Percentiles rank a stretch among this genome's conserved stretches.
Evolutionary conservation across 2,329 filamentous ascomycete species (phyloP).

Genomic region (Aureobasidium namibiae): DNA sequence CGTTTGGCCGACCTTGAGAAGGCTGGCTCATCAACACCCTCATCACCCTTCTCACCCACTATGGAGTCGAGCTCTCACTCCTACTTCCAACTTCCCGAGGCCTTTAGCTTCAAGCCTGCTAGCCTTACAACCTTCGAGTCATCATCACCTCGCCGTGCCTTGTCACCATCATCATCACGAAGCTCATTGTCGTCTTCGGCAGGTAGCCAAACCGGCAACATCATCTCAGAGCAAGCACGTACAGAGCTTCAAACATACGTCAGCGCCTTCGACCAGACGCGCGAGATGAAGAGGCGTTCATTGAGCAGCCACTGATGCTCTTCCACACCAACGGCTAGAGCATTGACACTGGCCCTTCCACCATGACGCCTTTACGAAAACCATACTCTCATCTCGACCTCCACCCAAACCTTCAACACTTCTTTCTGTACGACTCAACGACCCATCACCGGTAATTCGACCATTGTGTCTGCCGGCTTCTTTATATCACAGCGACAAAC

Average conservation of each 20-base stretch:
- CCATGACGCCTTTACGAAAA: constrained; percentile 5
- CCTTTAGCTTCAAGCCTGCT: constrained; percentile 30
- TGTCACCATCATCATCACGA: constrained; percentile 63
- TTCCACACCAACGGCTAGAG: constrained; percentile 9
- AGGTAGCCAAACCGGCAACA: constrained; percentile 32
- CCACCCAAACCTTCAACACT: neutral
- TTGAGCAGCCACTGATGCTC: constrained; percentile 14
- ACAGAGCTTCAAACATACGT: constrained; percentile 79
- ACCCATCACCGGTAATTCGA: neutral
- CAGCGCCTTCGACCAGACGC: constrained; percentile 77
- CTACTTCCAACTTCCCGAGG: constrained; percentile 54
- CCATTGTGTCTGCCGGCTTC: neutral
- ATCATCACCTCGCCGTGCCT: constrained; percentile 20
- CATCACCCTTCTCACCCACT: constrained; percentile 22
- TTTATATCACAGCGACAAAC: neutral
- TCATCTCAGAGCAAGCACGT: constrained; percentile 66
- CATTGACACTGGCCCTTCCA: neutral
- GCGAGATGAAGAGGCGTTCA: constrained; percentile 44
- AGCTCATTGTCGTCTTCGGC: constrained; percentile 73
- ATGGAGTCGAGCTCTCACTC: constrained; percentile 5
- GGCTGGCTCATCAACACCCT: constrained; percentile 36
- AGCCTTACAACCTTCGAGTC: constrained; percentile 26
- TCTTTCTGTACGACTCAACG: constrained; percentile 9
- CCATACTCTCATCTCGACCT: constrained; percentile 4
- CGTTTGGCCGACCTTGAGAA: constrained; percentile 80